Base-by-base conservation (phyloP, 106 monocot species). In the Vanilla planifolia region DNA sequence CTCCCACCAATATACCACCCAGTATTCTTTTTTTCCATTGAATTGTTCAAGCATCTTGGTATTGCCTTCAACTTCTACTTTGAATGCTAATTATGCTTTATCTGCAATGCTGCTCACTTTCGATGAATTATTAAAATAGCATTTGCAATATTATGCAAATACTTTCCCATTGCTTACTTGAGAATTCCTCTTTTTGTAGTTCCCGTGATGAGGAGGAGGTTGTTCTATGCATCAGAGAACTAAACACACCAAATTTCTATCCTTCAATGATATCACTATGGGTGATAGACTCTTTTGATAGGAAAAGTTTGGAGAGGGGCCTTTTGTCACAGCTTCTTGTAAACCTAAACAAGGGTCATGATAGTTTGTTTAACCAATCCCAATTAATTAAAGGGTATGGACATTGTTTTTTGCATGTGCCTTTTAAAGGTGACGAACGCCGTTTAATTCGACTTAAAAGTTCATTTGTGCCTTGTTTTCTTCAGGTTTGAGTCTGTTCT, bases 201-300 rank as follows among this genome's bases (percentile, higher is more conserved):
- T 79, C 84, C 47, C 79, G 75, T 44, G 91, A 98, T 60, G 91
- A 82, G 51, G 53, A 77, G 24, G 96, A 98, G 61, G 79, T 98
- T 45, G 66, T 53, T 14, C 63, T 77, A 68, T 85, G 96, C 71
- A 63, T 91, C 19, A 73, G 76, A 70, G 96, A 98, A 64, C 39
- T 98, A 61, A 87, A 82, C 29, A 73, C 88, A 16, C 84, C 87
- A 5, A 63, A 45, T 55, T 88, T 88, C 48, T 79, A 85, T 71
- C 82, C 90, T 60, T 65, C 70, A 1, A 79, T 92, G 68, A 62
- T 98, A 43, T 91, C 87, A 29, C 34, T 75, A 8, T 98, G 96
- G 96, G 71, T 98, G 37, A 77, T 63, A 0, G 84, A 98, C 33
- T 91, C 96, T 25, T 98, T 98, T 66, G 96, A 98, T 42, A 84